Evolutionary conservation across 2,329 filamentous ascomycete genomes (phyloP), one percentile per base, ranked within the genome.

Genomic region (Ceratocystis cacaofunesta): DNA sequence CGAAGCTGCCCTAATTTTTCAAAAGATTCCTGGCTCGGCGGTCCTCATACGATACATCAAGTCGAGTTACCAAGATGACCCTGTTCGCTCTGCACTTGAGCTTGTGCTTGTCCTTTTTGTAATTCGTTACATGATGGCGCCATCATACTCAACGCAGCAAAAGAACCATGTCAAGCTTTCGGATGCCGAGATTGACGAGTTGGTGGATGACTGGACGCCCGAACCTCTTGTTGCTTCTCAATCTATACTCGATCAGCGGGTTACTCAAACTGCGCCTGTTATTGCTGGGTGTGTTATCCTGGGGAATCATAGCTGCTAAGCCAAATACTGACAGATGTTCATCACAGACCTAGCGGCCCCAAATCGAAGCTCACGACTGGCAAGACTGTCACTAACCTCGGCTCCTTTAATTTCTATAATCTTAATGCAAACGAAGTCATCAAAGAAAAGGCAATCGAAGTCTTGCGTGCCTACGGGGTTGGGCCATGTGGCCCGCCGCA

Each of bases 321-420:
- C 12, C 28, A 25, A 22, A 19, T 63, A 17, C 41, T 43, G 41
- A 48, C 50, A 48, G 55, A 19, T 44, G 62, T 50, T 44, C n/a
- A n/a, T 28, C 67, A 61, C 72, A 95, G 90, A 62, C 88, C 92
- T 4, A 92, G 91, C 0, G 92, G 90, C 8, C 92, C 94, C 60
- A 95, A 94, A 75, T 86, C 88, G 62, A 96, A 94, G 75, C 83
- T 99, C 65, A 80, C 85, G 61, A 96, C 87, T 75, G 94, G 94
- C 71, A 88, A 90, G 70, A 95, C 89, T 19, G 94, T 96, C 28
- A 90, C 84, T 66, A 99, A 99, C 74, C 86, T 99, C 69, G 92
- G 90, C 46, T 95, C 90, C 1, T 94, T 91, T 78, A 99, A 99
- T 75, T 96, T 94, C 76, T 97, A 95, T 80, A 97, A 99, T 78